These are phyloP conservation scores for Umbelopsis ramanniana DNA, from an alignment of 192 early-diverging fungal species.

Conservation along the genomic window DNA sequence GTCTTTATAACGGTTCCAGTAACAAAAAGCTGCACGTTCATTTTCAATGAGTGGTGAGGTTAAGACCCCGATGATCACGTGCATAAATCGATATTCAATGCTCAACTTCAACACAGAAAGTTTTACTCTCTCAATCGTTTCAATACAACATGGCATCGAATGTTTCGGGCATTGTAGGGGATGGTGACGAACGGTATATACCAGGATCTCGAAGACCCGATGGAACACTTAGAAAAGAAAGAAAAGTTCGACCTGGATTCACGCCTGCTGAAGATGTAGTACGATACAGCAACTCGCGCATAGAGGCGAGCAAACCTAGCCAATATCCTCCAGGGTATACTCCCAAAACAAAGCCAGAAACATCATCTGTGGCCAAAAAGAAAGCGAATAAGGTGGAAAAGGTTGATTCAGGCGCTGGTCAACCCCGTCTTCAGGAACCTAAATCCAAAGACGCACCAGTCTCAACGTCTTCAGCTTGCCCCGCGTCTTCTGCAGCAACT, in stretches of 20 bases:
- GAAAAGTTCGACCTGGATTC: constrained; percentile 71
- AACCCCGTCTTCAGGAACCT: too few relatives aligned
- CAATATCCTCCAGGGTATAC: constrained; percentile 20
- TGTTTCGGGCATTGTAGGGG: constrained; percentile 37
- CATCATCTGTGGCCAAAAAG: constrained; percentile 34
- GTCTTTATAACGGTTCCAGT: not conserved
- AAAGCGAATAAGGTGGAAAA: constrained; percentile 20
- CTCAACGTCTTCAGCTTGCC: not conserved
- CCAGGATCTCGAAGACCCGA: constrained; percentile 68
- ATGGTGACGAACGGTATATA: constrained; percentile 59
- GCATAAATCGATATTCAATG: too few relatives aligned
- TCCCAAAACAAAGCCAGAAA: constrained; percentile 15
- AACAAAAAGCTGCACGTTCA: not conserved
- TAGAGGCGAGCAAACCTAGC: constrained; percentile 39
- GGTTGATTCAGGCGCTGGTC: not conserved
- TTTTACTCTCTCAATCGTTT: not conserved
- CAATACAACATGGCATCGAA: constrained; percentile 1
- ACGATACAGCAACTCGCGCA: constrained; percentile 61
- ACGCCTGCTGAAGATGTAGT: constrained; percentile 66
- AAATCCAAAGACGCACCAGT: too few relatives aligned
- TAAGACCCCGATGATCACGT: too few relatives aligned
- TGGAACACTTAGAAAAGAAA: constrained; percentile 70
- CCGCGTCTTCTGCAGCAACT: not conserved
- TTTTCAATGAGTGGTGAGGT: too few relatives aligned
- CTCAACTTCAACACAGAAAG: too few relatives aligned